Conservation (phyloP, 768 basidiomycete genomes). For the Tulasnella sp. region DNA sequence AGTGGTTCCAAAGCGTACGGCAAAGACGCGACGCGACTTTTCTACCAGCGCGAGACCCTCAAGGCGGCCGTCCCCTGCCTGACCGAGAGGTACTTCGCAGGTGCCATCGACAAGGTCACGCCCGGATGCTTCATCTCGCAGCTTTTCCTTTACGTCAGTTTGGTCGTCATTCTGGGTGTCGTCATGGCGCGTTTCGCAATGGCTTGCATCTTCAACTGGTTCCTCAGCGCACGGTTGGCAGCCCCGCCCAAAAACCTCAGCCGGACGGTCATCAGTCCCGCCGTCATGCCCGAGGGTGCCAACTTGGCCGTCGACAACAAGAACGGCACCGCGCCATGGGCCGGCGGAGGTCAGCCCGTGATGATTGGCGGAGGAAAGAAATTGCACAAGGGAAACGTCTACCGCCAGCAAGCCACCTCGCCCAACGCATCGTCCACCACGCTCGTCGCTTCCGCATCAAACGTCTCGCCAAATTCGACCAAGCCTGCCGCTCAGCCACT, state of each 20-base stretch:
- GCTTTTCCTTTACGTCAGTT: slow-evolving; percentile 82
- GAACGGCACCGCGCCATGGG: slow-evolving; percentile 94
- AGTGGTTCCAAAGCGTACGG: slow-evolving; percentile 53
- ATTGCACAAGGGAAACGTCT: slow-evolving; percentile 46
- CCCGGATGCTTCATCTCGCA: slow-evolving; percentile 92
- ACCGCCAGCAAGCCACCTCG: slow-evolving; percentile 41
- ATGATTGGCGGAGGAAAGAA: slow-evolving; percentile 41
- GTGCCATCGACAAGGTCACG: slow-evolving; percentile 93
- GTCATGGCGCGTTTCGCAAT: slow-evolving; percentile 90
- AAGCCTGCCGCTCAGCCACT: slow-evolving; percentile 46
- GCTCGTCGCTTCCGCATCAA: slow-evolving; percentile 45
- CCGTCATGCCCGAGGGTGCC: slow-evolving; percentile 94
- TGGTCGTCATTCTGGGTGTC: slow-evolving; percentile 86
- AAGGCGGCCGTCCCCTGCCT: slow-evolving; percentile 74
- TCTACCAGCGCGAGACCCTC: slow-evolving; percentile 66
- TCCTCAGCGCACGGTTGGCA: slow-evolving; percentile 77
- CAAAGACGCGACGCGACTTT: slow-evolving; percentile 86
- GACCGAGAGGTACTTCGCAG: slow-evolving; percentile 80
- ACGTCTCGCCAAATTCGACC: slow-evolving; percentile 26
- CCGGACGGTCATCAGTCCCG: slow-evolving; percentile 84
- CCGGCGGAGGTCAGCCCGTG: slow-evolving; percentile 45
- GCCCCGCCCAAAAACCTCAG: slow-evolving; percentile 73
- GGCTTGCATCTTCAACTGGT: slow-evolving; percentile 98
- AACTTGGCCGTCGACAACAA: slow-evolving; percentile 89
- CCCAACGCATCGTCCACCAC: slow-evolving; percentile 57